phyloP scores from a whole-genome alignment of 371 early-diverging fungal genomes.

The Syncephalis plumigaleata region DNA sequence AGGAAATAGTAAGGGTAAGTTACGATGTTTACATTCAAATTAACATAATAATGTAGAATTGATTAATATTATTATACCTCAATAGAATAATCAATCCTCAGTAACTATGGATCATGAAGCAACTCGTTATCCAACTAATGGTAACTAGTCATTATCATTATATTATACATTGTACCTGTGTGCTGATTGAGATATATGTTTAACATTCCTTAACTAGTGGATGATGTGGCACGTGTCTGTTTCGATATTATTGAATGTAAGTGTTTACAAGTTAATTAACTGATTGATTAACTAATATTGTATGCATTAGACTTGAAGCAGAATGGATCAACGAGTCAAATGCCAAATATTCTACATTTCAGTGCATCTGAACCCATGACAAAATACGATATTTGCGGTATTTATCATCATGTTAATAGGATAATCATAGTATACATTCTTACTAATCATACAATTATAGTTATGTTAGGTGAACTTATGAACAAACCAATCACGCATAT shows the following conservation, averaged over 20 bases:
- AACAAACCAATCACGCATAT: background rate
- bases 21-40: too few species aligned
- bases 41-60: too few species aligned
- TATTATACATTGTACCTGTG: too few species aligned
- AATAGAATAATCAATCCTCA: constrained; percentile 8
- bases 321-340: constrained; percentile 14
- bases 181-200: background rate
- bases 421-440: constrained; percentile 3
- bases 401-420: constrained; percentile 7
- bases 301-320: constrained; percentile 9
- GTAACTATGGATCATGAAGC: constrained; percentile 49
- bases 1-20: constrained; percentile 36
- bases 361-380: constrained; percentile 39
- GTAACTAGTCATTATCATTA: constrained; percentile 10
- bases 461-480: too few species aligned
- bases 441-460: background rate
- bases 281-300: too few species aligned
- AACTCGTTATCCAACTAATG: constrained; percentile 63
- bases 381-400: constrained; percentile 64
- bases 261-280: too few species aligned
- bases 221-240: constrained; percentile 47
- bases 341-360: constrained; percentile 52
- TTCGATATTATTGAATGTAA: constrained; percentile 18
- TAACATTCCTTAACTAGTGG: constrained; percentile 15
- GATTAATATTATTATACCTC: background rate